Percentiles rank a stretch among this genome's conserved stretches.
Conservation (phyloP, 2,329 filamentous ascomycete genomes). For the Exophiala alcalophila region DNA sequence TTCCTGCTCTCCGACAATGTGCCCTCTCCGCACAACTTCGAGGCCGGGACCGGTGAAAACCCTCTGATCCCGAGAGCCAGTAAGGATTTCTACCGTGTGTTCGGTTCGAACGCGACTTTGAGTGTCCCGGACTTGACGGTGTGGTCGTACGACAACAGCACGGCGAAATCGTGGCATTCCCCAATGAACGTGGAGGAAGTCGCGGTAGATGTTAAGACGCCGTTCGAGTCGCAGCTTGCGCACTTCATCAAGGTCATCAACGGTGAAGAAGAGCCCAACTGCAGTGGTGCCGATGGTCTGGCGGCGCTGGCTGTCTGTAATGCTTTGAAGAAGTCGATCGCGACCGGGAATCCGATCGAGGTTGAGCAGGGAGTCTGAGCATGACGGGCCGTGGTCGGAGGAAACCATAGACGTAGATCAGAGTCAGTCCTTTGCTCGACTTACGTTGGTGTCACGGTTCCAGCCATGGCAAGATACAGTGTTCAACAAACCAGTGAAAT, state of each 20-base stretch:
- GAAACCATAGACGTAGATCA: too few relatives aligned
- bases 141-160: constrained; percentile 4
- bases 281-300: constrained; percentile 16
- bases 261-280: constrained; percentile 14
- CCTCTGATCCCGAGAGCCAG: constrained; percentile 16
- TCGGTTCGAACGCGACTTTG: constrained; percentile 17
- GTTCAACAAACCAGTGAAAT: too few relatives aligned
- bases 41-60: constrained; percentile 24
- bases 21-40: constrained; percentile 15
- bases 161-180: constrained; percentile 3
- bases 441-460: too few relatives aligned
- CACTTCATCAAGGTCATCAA: constrained; percentile 18
- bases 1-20: constrained; percentile 18
- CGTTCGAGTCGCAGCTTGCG: constrained; percentile 14
- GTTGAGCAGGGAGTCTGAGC: not conserved
- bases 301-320: constrained; percentile 17
- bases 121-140: constrained; percentile 16
- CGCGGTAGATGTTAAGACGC: not conserved
- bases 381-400: too few relatives aligned
- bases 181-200: constrained; percentile 1
- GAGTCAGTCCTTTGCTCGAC: too few relatives aligned
- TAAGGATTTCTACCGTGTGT: constrained; percentile 15
- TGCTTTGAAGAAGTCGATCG: constrained; percentile 12
- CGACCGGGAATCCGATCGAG: constrained; percentile 2
- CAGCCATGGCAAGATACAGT: too few relatives aligned